phyloP scores from a whole-genome alignment of 1,284 basidiomycete genomes.

The Pseudozyma sp. region DNA sequence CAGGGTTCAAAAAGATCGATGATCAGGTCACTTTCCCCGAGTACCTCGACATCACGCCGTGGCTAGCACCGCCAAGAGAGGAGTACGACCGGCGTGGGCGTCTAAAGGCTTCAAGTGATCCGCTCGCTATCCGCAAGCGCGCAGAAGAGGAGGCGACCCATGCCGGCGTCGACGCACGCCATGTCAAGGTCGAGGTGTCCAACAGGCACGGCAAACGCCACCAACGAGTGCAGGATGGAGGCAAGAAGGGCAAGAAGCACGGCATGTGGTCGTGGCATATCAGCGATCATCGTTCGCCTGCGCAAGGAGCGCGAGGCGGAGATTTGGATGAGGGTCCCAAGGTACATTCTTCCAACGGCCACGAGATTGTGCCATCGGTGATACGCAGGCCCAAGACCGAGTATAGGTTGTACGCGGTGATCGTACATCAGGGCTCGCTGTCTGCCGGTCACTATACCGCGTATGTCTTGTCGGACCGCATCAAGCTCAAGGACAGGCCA shows the following conservation, averaged over 20 bases:
- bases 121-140: conserved; percentile 54
- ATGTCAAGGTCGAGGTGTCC: conserved; percentile 40
- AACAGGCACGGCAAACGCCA: conserved; percentile 12
- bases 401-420: conserved; percentile 75
- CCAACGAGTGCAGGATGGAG: conserved; percentile 5
- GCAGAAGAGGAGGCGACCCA: conserved; percentile 61
- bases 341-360: conserved; percentile 23
- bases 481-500: conserved; percentile 41
- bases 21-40: conserved; percentile 89
- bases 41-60: conserved; percentile 83
- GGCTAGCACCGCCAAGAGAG: conserved; percentile 82
- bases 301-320: conserved; percentile 8
- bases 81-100: conserved; percentile 73
- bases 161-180: conserved; percentile 70
- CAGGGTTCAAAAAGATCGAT: conserved; percentile 81
- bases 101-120: conserved; percentile 68
- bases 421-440: conserved; percentile 76
- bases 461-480: conserved; percentile 56
- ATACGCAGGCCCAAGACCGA: conserved; percentile 47
- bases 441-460: conserved; percentile 62
- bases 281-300: conserved; percentile 16
- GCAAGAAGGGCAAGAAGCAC: conserved; percentile 34
- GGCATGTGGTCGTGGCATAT: conserved; percentile 50
- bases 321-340: conserved; percentile 44
- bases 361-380: conserved; percentile 38